Evolutionary conservation across 306 rosid species (phyloP).

Genomic region (Argentina anserina): DNA sequence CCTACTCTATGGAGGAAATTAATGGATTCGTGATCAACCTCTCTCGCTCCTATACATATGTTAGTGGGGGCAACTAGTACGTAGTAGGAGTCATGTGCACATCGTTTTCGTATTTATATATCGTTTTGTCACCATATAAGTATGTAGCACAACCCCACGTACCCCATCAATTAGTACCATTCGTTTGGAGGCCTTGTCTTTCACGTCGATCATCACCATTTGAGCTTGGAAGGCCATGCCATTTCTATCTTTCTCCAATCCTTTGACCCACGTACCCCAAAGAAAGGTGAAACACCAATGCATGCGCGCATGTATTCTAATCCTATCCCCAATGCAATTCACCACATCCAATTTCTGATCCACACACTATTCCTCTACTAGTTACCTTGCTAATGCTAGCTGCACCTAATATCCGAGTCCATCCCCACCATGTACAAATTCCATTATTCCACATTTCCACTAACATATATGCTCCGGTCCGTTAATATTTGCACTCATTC

Average conservation of each 20-base stretch:
- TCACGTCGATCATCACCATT: not conserved
- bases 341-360: not conserved
- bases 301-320: not conserved
- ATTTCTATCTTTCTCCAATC: not conserved
- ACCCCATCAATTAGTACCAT: not conserved
- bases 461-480: not conserved
- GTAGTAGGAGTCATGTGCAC: conserved; percentile 32
- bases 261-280: not conserved
- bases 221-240: not conserved
- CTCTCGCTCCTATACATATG: not conserved
- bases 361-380: not conserved
- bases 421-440: not conserved
- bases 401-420: not conserved
- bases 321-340: not conserved
- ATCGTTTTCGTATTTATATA: conserved; percentile 30
- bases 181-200: not conserved
- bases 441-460: too few relatives aligned
- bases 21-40: not conserved
- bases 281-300: not conserved
- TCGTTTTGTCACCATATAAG: conserved; percentile 23
- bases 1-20: not conserved
- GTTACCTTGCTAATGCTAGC: not conserved
- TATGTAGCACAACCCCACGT: conserved; percentile 20
- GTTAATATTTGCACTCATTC: not conserved
- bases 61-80: conserved; percentile 17